These are phyloP conservation scores for Ophiosphaerella herpotricha DNA, from an alignment of 2,329 filamentous ascomycete species.

Conservation along the genomic window DNA sequence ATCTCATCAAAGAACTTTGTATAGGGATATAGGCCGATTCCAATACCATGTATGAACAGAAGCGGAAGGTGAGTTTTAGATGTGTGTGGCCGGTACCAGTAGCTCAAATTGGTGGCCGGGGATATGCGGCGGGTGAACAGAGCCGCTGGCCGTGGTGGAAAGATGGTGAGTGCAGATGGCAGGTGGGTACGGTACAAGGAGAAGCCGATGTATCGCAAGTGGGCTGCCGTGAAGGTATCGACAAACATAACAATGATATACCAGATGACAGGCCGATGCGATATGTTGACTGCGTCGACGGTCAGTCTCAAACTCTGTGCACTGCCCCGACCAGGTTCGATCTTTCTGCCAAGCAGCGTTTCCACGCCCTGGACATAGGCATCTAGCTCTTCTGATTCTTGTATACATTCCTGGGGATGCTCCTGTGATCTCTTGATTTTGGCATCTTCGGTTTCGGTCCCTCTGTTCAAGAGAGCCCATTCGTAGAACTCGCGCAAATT, in stretches of 20 bases:
- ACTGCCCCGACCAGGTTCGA: conserved; percentile 61
- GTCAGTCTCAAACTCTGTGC: conserved; percentile 66
- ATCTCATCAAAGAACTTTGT: conserved; percentile 61
- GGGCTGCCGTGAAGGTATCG: conserved; percentile 48
- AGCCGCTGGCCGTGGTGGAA: conserved; percentile 63
- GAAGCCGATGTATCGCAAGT: conserved; percentile 58
- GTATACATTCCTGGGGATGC: conserved; percentile 21
- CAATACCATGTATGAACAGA: conserved; percentile 73
- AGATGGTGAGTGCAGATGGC: conserved; percentile 54
- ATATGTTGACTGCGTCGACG: conserved; percentile 65
- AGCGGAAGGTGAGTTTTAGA: conserved; percentile 63
- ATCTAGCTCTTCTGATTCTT: conserved; percentile 58
- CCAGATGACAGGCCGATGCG: conserved; percentile 67
- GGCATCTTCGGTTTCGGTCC: conserved; percentile 41
- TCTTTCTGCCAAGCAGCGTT: conserved; percentile 53
- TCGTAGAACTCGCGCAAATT: conserved; percentile 69
- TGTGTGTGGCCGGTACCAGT: conserved; percentile 70
- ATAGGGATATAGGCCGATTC: conserved; percentile 69
- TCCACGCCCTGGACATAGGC: conserved; percentile 61
- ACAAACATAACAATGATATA: conserved; percentile 63
- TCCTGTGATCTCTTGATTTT: conserved; percentile 15
- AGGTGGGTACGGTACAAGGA: conserved; percentile 55
- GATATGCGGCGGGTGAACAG: conserved; percentile 55
- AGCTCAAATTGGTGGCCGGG: conserved; percentile 58
- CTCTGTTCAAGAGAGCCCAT: conserved; percentile 69